These are phyloP conservation scores for Orychophragmus violaceus DNA, from an alignment of 345 rosid genomes.

Conservation along the genomic window DNA sequence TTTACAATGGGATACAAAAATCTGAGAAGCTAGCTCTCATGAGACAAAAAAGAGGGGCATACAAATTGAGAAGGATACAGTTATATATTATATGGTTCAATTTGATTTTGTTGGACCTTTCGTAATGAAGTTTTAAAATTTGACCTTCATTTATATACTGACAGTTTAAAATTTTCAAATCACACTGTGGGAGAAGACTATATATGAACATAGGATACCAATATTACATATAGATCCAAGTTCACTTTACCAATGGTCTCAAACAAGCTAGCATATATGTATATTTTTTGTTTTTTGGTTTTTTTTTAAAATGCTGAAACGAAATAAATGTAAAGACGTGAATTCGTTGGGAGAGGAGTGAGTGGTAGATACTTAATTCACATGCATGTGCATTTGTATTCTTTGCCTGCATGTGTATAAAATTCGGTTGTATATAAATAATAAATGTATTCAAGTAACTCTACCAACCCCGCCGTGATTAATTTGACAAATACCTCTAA, in stretches of 20 bases:
- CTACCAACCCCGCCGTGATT: not conserved
- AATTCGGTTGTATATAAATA: not conserved
- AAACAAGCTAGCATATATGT: not conserved
- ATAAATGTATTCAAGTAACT: not conserved
- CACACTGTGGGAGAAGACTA: not conserved
- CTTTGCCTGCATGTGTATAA: constrained; percentile 12
- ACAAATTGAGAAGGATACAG: too few species aligned
- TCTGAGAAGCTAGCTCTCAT: too few species aligned
- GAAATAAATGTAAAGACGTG: constrained; percentile 27
- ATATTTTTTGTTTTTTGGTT: not conserved
- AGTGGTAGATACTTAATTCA: constrained; percentile 30
- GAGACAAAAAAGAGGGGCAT: too few species aligned
- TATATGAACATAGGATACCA: not conserved
- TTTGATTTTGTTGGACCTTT: too few species aligned
- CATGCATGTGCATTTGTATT: constrained; percentile 26
- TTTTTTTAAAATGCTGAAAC: not conserved
- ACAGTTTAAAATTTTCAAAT: not conserved
- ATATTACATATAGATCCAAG: not conserved
- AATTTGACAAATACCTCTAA: not conserved
- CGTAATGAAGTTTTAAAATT: too few species aligned
- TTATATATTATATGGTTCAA: too few species aligned
- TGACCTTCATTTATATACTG: not conserved
- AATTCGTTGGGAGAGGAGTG: constrained; percentile 29
- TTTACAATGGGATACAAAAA: too few species aligned
- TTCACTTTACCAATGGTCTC: not conserved